These are phyloP conservation scores for Penicillium flavigenum DNA, from an alignment of 495 filamentous ascomycete genomes.

Conservation along the genomic window DNA sequence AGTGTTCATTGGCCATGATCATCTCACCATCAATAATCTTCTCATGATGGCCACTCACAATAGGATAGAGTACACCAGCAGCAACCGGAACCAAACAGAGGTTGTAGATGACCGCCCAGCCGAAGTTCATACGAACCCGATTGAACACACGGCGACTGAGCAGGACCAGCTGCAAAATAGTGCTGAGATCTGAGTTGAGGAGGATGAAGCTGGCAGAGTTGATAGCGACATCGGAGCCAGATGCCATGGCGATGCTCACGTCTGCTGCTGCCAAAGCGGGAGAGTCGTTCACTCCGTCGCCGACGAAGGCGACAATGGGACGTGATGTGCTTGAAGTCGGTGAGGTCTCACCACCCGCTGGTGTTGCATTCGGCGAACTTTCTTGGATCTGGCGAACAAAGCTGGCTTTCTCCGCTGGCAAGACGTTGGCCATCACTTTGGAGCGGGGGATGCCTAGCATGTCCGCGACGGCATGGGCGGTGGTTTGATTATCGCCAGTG, in stretches of 20 bases:
- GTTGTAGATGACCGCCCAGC: slow-evolving; percentile 89
- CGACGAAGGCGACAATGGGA: slow-evolving; percentile 62
- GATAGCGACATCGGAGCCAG: slow-evolving; percentile 82
- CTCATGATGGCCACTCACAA: slow-evolving; percentile 52
- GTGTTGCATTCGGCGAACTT: slow-evolving; percentile 13
- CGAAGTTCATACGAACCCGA: slow-evolving; percentile 82
- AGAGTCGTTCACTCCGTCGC: slow-evolving; percentile 88
- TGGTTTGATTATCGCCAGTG: slow-evolving; percentile 69
- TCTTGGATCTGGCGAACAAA: slow-evolving; percentile 79
- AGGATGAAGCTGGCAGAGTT: slow-evolving; percentile 81
- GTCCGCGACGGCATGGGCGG: slow-evolving; percentile 64
- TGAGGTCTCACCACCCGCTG: slow-evolving; percentile 9
- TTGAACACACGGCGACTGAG: slow-evolving; percentile 71
- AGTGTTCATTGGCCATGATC: slow-evolving; percentile 36
- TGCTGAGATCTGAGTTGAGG: slow-evolving; percentile 66
- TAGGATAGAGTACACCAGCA: slow-evolving; percentile 76
- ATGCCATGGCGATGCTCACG: slow-evolving; percentile 80
- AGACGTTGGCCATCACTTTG: slow-evolving; percentile 83
- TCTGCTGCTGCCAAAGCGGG: slow-evolving; percentile 78
- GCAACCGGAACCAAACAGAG: slow-evolving; percentile 75
- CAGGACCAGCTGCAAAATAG: slow-evolving; percentile 70
- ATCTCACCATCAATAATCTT: slow-evolving; percentile 26
- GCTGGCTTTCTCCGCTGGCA: slow-evolving; percentile 81
- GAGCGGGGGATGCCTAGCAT: slow-evolving; percentile 69
- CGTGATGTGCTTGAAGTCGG: slow-evolving; percentile 11